These are phyloP conservation scores for Geotrichum europaeum DNA, from an alignment of 1,139 yeast genomes.

Conservation along the genomic window DNA sequence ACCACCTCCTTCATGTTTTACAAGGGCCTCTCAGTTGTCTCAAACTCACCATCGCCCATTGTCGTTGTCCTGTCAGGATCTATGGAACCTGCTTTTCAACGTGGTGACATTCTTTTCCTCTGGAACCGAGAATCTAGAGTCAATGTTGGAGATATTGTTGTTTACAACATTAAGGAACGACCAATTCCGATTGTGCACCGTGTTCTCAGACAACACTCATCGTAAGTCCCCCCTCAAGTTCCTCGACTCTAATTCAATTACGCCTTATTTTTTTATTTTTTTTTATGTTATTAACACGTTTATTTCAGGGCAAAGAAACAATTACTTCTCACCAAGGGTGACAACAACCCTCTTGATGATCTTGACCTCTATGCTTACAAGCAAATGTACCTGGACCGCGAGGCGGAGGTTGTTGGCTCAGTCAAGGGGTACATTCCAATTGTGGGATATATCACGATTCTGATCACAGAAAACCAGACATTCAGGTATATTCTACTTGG, in stretches of 20 bases:
- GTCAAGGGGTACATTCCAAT: constrained; percentile 90
- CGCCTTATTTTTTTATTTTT: constrained; percentile 19
- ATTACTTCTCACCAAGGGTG: constrained; percentile 86
- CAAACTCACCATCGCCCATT: constrained; percentile 87
- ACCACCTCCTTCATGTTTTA: constrained; percentile 90
- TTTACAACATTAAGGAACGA: constrained; percentile 78
- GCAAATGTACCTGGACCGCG: constrained; percentile 70
- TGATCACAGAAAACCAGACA: constrained; percentile 82
- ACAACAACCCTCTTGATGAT: constrained; percentile 90
- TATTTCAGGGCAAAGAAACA: constrained; percentile 46
- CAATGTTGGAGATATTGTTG: constrained; percentile 91
- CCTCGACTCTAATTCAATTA: constrained; percentile 19
- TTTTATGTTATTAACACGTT: constrained; percentile 20
- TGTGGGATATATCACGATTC: constrained; percentile 85
- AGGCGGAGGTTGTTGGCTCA: constrained; percentile 76
- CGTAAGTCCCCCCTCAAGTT: constrained; percentile 22
- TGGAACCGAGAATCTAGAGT: constrained; percentile 74
- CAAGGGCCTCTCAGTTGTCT: constrained; percentile 71
- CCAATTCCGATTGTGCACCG: constrained; percentile 94
- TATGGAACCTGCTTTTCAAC: constrained; percentile 98
- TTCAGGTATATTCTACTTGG: constrained; percentile 69
- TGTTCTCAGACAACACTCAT: constrained; percentile 71
- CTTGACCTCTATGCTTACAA: constrained; percentile 73
- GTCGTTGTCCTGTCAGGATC: constrained; percentile 97
- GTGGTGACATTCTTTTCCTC: constrained; percentile 88